phyloP scores from a whole-genome alignment of 2,329 filamentous ascomycete genomes.

The Fusarium dimerum region DNA sequence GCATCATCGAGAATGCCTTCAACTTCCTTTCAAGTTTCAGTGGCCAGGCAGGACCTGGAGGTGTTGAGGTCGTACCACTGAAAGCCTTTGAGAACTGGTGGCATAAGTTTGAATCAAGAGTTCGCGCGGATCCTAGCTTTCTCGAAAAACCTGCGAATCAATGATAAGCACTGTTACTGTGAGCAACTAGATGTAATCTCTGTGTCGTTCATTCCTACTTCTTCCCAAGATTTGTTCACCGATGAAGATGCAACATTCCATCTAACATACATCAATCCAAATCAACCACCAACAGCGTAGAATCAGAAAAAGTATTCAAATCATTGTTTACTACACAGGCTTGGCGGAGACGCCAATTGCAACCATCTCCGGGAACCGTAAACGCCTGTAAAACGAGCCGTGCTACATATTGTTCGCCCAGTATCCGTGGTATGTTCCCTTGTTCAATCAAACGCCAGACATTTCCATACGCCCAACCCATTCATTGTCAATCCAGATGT shows the following conservation, averaged over 20 bases:
- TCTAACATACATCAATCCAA: too few relatives aligned
- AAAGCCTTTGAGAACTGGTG: slow-evolving; percentile 98
- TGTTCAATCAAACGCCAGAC: not conserved
- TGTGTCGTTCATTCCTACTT: too few relatives aligned
- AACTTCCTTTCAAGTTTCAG: slow-evolving; percentile 93
- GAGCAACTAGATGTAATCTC: not conserved
- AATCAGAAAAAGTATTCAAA: not conserved
- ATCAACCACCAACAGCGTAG: not conserved
- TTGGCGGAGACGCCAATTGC: not conserved
- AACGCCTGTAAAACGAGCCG: not conserved
- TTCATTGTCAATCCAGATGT: not conserved
- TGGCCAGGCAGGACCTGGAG: slow-evolving; percentile 58
- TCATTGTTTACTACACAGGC: not conserved
- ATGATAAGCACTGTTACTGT: not conserved
- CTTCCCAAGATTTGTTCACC: too few relatives aligned
- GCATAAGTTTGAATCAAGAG: slow-evolving; percentile 87
- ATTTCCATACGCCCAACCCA: not conserved
- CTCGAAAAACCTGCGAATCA: slow-evolving; percentile 62
- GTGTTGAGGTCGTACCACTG: slow-evolving; percentile 86
- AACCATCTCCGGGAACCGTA: not conserved
- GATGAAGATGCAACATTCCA: too few relatives aligned
- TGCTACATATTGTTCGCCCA: not conserved
- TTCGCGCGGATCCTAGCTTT: slow-evolving; percentile 85
- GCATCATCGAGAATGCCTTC: slow-evolving; percentile 96
- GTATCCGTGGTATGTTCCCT: not conserved